phyloP scores from a whole-genome alignment of 176 grass and related monocot genomes.

The Juncus effusus region DNA sequence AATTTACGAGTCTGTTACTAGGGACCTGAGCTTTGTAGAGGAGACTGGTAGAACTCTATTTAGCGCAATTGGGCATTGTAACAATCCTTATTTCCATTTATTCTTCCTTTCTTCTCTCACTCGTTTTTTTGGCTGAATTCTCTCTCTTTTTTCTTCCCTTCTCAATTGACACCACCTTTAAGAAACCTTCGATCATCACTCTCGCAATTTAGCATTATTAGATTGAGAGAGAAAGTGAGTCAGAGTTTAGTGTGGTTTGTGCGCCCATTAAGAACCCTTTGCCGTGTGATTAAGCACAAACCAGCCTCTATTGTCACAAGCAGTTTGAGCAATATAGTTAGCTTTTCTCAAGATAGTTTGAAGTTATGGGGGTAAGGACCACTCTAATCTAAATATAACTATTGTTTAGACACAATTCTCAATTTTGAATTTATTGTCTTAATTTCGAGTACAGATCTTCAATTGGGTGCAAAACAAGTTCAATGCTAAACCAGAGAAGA shows the following conservation, averaged over 20 bases:
- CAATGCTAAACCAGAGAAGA: slow-evolving; percentile 40
- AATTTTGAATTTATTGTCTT: background rate
- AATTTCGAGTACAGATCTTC: slow-evolving; percentile 55
- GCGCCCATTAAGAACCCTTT: background rate
- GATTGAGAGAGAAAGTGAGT: slow-evolving; percentile 7
- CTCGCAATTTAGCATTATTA: slow-evolving; percentile 16
- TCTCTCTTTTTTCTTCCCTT: background rate
- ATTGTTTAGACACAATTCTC: slow-evolving; percentile 1
- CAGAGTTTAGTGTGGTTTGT: background rate
- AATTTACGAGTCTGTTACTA: too few species aligned
- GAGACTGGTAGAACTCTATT: background rate
- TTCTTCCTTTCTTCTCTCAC: background rate
- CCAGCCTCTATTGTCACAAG: too few species aligned
- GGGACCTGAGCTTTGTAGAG: too few species aligned
- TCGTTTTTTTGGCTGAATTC: background rate
- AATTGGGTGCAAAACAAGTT: slow-evolving; percentile 70
- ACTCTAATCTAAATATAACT: background rate
- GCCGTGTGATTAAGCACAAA: background rate
- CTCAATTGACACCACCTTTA: background rate
- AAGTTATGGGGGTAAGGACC: slow-evolving; percentile 40
- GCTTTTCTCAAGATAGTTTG: slow-evolving; percentile 1
- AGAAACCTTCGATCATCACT: slow-evolving; percentile 8
- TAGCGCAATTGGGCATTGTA: slow-evolving; percentile 11
- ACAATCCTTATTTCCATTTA: background rate
- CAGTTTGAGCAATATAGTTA: slow-evolving; percentile 1